Evolutionary conservation across 106 monocot species (phyloP).

Genomic region (Acorus calamus): DNA sequence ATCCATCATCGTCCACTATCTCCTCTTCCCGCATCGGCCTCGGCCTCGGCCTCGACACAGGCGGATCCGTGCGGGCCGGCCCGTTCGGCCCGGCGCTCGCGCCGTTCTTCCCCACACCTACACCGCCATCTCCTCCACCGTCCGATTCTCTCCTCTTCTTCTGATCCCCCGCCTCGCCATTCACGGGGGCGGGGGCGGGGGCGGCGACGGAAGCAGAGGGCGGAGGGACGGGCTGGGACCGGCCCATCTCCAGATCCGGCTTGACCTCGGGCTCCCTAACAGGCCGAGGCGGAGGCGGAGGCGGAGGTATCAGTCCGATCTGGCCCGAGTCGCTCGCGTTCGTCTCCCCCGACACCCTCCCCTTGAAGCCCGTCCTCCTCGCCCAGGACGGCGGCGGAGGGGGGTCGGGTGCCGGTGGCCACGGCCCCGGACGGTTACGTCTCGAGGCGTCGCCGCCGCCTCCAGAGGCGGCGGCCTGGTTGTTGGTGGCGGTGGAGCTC

Average conservation of each 20-base stretch:
- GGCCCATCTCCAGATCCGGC: conserved; percentile 60
- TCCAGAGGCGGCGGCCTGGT: no score
- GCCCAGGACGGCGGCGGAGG: conserved; percentile 70
- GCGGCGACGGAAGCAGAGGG: conserved; percentile 23
- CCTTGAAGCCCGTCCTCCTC: conserved; percentile 70
- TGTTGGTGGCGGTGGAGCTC: no score
- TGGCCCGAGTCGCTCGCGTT: conserved; percentile 43
- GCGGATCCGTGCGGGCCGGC: conserved; percentile 15
- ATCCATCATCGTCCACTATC: conserved; percentile 44
- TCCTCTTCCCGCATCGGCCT: conserved; percentile 28
- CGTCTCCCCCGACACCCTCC: conserved; percentile 44
- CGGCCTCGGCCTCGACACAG: background rate
- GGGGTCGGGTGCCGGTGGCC: conserved; percentile 32
- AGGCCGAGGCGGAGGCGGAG: conserved; percentile 11
- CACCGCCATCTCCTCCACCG: conserved; percentile 13
- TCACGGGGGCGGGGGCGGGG: conserved; percentile 3
- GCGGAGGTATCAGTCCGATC: conserved; percentile 4
- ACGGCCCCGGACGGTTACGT: conserved; percentile 54
- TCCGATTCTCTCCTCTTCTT: conserved; percentile 32
- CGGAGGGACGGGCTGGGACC: conserved; percentile 6
- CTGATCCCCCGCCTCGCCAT: conserved; percentile 11
- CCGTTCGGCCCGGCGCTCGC: conserved; percentile 15
- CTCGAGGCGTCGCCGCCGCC: background rate
- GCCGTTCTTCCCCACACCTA: background rate
- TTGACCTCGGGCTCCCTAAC: conserved; percentile 14